Percentiles rank a stretch among this genome's conserved stretches.
Conservation (phyloP, 345 rosid genomes). For the Eucalyptus coolabah region DNA sequence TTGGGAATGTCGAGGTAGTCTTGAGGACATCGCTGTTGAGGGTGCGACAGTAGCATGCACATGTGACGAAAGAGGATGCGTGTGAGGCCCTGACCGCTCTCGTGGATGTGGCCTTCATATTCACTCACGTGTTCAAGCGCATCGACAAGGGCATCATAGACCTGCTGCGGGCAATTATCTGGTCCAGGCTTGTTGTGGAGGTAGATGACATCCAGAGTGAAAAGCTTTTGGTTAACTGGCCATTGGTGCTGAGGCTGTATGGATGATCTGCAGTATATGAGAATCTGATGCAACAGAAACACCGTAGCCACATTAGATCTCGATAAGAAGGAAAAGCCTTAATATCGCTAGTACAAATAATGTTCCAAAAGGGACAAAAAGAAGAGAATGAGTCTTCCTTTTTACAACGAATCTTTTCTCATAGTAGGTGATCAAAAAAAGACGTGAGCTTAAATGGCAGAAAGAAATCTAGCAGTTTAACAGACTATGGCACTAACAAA, state of each 20-base stretch:
- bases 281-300: neutral
- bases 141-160: slow-evolving; percentile 67
- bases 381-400: neutral
- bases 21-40: slow-evolving; percentile 81
- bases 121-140: slow-evolving; percentile 74
- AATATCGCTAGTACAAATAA: neutral
- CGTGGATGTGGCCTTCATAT: slow-evolving; percentile 76
- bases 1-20: slow-evolving; percentile 70
- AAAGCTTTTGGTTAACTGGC: slow-evolving; percentile 62
- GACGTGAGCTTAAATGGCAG: neutral
- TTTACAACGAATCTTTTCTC: neutral
- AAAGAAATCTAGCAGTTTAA: neutral
- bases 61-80: slow-evolving; percentile 58
- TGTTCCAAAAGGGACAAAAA: neutral
- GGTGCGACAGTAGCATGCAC: slow-evolving; percentile 61
- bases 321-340: neutral
- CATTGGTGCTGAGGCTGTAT: slow-evolving; percentile 58
- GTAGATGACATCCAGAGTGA: slow-evolving; percentile 89
- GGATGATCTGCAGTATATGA: slow-evolving; percentile 76
- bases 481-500: neutral
- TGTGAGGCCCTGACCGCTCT: slow-evolving; percentile 66
- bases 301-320: neutral
- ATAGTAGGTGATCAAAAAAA: neutral
- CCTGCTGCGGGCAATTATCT: slow-evolving; percentile 85
- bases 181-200: slow-evolving; percentile 87